Evolutionary conservation across 345 rosid species (phyloP), one percentile per base, ranked within the genome.

Genomic region (Turnera subulata): DNA sequence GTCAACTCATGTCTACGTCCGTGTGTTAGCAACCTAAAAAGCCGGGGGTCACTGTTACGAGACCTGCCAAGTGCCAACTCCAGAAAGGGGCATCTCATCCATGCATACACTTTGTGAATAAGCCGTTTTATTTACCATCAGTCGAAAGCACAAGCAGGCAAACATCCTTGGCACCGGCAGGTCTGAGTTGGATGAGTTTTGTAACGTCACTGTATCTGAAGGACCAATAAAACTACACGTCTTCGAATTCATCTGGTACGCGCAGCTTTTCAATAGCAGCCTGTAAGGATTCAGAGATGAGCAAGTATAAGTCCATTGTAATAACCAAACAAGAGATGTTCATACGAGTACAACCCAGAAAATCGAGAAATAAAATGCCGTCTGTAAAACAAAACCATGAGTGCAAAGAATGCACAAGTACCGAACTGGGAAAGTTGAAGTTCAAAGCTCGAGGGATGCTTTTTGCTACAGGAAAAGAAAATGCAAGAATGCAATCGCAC

Each of bases 191-290:
- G 58, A 45, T 29, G 19, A 61, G 42, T 61, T 62, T 56, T n/a
- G n/a, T n/a, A n/a, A n/a, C n/a, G 4, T 29, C 35, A 29, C 8
- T 29, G 5, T 8, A 29, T 29, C 8, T 3, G 35, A 8, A 29
- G 35, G 35, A 8, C 35, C 35, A 2, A 48, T 5, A 6, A 46
- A 53, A 58, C 73, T 71, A 85, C 63, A 78, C 60, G 73, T 56
- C 67, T 46, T 85, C 96, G 20, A 89, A 42, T 66, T 89, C 97
- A 64, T 93, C 97, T 2, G 99, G 99, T 49, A 93, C 91, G 65
- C 87, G 99, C 74, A 89, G 71, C 74, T 89, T 93, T 66, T 93
- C 99, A 35, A 93, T 93, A 63, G 94, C 96, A 70, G 99, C 96
- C 99, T 89, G 74, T 66, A 46, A 55, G 42, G 5, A 29, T 29